phyloP scores from a whole-genome alignment of 345 rosid species.

The Carallia pectinifolia region DNA sequence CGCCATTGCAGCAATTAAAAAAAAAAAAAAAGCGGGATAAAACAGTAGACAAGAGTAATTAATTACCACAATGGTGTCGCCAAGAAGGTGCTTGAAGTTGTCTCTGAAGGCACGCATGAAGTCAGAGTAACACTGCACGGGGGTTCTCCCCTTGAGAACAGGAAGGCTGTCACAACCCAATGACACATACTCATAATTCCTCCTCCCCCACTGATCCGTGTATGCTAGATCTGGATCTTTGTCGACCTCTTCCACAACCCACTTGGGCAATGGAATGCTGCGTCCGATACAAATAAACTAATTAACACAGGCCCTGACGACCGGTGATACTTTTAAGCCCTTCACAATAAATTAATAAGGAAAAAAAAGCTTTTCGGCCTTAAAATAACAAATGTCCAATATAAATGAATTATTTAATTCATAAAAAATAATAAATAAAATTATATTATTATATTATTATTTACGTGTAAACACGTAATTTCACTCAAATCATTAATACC shows the following conservation, averaged over 20 bases:
- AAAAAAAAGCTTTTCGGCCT: too few species aligned
- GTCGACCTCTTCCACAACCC: conserved; percentile 80
- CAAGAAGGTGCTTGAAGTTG: conserved; percentile 74
- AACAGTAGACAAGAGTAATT: neutral
- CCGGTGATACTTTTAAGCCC: too few species aligned
- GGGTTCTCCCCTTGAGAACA: conserved; percentile 73
- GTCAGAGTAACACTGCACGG: conserved; percentile 90
- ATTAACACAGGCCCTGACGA: too few species aligned
- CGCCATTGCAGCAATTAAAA: neutral
- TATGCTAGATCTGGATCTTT: conserved; percentile 80
- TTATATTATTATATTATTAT: too few species aligned
- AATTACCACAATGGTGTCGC: conserved; percentile 87
- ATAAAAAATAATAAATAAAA: too few species aligned
- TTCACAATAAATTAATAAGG: too few species aligned
- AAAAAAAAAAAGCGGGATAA: too few species aligned
- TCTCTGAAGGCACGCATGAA: conserved; percentile 95
- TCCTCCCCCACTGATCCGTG: conserved; percentile 98
- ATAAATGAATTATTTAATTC: too few species aligned
- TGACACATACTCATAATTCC: conserved; percentile 86
- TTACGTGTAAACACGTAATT: too few species aligned
- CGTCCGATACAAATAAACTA: neutral
- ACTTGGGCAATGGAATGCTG: conserved; percentile 85
- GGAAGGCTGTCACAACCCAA: conserved; percentile 93
- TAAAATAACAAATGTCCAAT: too few species aligned
- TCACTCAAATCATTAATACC: too few species aligned